These are phyloP conservation scores for Boletus mariae DNA, from an alignment of 1,284 basidiomycete genomes.

Conservation along the genomic window DNA sequence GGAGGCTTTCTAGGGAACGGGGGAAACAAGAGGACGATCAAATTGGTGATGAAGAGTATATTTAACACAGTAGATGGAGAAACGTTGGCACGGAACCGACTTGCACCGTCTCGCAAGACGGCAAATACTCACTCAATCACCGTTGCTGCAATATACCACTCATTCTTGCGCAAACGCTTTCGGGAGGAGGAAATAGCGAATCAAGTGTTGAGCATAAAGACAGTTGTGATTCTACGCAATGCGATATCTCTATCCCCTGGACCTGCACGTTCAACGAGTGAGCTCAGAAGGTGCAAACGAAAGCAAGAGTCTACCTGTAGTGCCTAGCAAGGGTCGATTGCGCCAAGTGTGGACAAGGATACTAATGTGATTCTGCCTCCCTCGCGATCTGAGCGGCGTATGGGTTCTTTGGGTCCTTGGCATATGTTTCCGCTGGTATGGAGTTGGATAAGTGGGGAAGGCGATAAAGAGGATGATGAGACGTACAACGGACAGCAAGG, in stretches of 20 bases:
- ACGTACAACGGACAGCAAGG: constrained; percentile 64
- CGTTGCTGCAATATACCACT: neutral
- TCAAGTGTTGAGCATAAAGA: constrained; percentile 8
- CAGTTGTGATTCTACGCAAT: constrained; percentile 18
- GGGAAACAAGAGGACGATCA: constrained; percentile 2
- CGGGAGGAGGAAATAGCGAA: neutral
- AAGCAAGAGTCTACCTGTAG: constrained; percentile 5
- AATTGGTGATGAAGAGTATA: neutral
- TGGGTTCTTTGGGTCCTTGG: constrained; percentile 74
- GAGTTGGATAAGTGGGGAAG: neutral
- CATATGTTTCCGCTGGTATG: constrained; percentile 56
- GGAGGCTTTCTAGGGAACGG: constrained; percentile 24
- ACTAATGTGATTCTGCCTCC: constrained; percentile 30
- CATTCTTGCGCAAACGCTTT: neutral
- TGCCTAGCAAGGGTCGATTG: neutral
- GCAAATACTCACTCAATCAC: neutral
- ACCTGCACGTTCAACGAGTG: neutral
- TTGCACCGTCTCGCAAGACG: neutral
- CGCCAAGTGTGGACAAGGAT: constrained; percentile 4
- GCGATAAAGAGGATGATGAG: neutral
- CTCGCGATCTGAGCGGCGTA: constrained; percentile 72
- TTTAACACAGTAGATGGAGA: neutral
- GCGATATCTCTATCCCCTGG: constrained; percentile 15
- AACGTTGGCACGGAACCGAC: neutral
- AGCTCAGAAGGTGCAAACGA: neutral